phyloP scores from a whole-genome alignment of 352 stramenopile genomes.

The Phytopythium ostracodes region DNA sequence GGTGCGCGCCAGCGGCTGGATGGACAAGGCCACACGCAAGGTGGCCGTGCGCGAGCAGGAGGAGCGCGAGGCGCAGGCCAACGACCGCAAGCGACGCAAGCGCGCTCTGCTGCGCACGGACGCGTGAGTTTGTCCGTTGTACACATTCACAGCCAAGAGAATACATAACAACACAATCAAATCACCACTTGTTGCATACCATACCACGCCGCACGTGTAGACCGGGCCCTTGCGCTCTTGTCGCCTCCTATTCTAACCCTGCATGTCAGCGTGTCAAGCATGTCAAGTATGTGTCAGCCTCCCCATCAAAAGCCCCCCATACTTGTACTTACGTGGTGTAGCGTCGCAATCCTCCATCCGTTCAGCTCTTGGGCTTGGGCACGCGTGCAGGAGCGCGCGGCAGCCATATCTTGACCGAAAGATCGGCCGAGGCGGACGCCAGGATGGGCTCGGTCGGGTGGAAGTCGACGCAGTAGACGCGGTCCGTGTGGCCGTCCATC shows the following conservation, averaged over 20 bases:
- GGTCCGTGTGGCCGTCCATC: constrained; percentile 83
- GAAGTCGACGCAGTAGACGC: constrained; percentile 89
- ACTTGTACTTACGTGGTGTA: no score
- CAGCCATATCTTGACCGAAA: constrained; percentile 86
- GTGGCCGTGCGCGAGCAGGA: constrained; percentile 90
- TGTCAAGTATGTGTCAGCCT: neutral
- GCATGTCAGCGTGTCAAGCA: neutral
- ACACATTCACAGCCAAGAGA: neutral
- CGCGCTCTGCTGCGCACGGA: constrained; percentile 33
- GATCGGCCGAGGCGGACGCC: constrained; percentile 80
- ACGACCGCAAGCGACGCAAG: constrained; percentile 72
- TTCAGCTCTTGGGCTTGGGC: constrained; percentile 56
- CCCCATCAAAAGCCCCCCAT: neutral
- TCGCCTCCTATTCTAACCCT: no score
- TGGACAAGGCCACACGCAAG: constrained; percentile 86
- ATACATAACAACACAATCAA: neutral
- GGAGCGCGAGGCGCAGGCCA: constrained; percentile 71
- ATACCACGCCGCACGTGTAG: neutral
- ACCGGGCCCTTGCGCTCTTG: neutral
- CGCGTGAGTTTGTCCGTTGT: neutral
- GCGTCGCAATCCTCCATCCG: neutral
- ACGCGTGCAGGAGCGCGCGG: constrained; percentile 50
- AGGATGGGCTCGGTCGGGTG: constrained; percentile 82
- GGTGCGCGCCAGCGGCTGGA: constrained; percentile 66
- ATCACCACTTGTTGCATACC: constrained; percentile 1